Evolutionary conservation across 2,329 filamentous ascomycete genomes (phyloP).

Genomic region (Epichloe sylvatica): DNA sequence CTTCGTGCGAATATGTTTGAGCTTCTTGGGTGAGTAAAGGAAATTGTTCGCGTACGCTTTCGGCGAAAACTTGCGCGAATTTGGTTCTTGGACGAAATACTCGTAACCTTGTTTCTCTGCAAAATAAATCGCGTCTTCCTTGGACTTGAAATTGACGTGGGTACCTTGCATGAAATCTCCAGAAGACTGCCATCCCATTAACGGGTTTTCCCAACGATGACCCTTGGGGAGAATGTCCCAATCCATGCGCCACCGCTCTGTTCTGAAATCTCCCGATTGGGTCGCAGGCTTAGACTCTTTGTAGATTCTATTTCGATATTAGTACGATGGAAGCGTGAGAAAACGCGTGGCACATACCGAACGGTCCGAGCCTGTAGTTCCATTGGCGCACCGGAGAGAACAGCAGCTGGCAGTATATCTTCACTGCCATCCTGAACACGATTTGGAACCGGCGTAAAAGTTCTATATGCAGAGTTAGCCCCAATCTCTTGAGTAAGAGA

Average conservation of each 20-base stretch:
- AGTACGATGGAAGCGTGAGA: not conserved
- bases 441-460: slow-evolving; percentile 83
- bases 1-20: slow-evolving; percentile 78
- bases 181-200: slow-evolving; percentile 98
- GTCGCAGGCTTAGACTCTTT: slow-evolving; percentile 86
- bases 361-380: slow-evolving; percentile 91
- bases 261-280: slow-evolving; percentile 80
- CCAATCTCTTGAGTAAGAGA: not conserved
- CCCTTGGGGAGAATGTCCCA: slow-evolving; percentile 91
- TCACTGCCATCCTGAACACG: slow-evolving; percentile 85
- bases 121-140: slow-evolving; percentile 89
- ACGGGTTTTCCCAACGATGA: slow-evolving; percentile 92
- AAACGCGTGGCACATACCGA: slow-evolving; percentile 44
- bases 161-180: slow-evolving; percentile 93
- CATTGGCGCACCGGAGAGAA: slow-evolving; percentile 81
- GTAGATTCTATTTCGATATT: slow-evolving; percentile 55
- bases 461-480: slow-evolving; percentile 33
- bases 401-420: slow-evolving; percentile 63
- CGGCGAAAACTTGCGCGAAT: slow-evolving; percentile 67
- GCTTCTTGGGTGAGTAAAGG: slow-evolving; percentile 65
- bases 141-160: slow-evolving; percentile 74
- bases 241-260: slow-evolving; percentile 88
- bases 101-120: slow-evolving; percentile 99
- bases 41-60: slow-evolving; percentile 99
- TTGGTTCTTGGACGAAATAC: slow-evolving; percentile 96